Base-by-base conservation (phyloP, 345 rosid species). In the Bruguiera parviflora region DNA sequence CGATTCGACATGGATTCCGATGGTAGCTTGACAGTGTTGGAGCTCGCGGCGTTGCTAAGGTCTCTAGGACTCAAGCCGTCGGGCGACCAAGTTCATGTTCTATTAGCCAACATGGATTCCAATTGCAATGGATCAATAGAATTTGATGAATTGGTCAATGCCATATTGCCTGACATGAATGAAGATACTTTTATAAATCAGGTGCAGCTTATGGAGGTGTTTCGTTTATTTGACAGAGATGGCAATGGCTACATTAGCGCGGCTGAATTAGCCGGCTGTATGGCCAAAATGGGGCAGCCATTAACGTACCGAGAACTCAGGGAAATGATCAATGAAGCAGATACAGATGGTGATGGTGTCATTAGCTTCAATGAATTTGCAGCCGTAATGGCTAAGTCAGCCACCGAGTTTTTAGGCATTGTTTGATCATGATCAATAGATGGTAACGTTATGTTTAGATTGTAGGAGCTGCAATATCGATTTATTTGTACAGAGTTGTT, bases 261-360 rank as follows among this genome's bases (percentile, higher is more conserved):
- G 0, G 92, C 91, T 0, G 97, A 94, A 82, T 75, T 94, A 0
- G 97, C 98, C 0, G 92, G 96, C 2, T 76, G 90, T 0, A 89
- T 89, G 97, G 92, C 98, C 33, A 89, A 93, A 66, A 85, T 93
- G 94, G 92, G 98, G 2, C 94, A 91, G 39, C 95, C 94, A 0
- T 79, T 91, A 58, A 88, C 96, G 20, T 91, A 85, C 47, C 78
- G 59, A 66, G 96, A 93, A 73, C 71, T 93, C 4, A 79, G 80
- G 18, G 96, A 91, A 76, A 89, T 91, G 92, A 85, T 93, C 55
- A 75, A 72, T 75, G 92, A 93, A 70, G 96, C 96, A 2, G 98
- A 90, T 39, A 79, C 81, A 9, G 83, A 90, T 0, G 98, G 93
- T 0, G 97, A 93, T 47, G 98, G 96, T 16, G 85, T 85, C 47